Conservation (phyloP, 768 basidiomycete species). For the Boletus fagicola region DNA sequence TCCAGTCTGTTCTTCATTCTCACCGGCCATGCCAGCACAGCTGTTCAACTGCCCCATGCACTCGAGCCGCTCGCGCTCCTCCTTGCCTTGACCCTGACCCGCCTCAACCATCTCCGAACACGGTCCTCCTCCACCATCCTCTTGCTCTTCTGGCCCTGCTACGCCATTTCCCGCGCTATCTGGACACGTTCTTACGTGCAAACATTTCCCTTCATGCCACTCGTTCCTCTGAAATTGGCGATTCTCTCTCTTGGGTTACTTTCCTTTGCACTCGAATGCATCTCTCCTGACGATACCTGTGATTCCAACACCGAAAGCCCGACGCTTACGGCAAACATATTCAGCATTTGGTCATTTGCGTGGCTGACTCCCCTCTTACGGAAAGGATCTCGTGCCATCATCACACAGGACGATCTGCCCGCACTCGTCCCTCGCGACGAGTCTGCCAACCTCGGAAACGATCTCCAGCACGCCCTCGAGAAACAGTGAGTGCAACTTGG, state of each 20-base stretch:
- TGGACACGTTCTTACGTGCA: slow-evolving; percentile 60
- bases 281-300: slow-evolving; percentile 57
- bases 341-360: slow-evolving; percentile 76
- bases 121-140: slow-evolving; percentile 68
- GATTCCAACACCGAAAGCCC: slow-evolving; percentile 60
- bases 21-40: slow-evolving; percentile 32
- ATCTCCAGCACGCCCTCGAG: slow-evolving; percentile 59
- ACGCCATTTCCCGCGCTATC: slow-evolving; percentile 46
- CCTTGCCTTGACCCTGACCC: slow-evolving; percentile 50
- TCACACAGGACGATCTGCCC: slow-evolving; percentile 87
- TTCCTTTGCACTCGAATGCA: slow-evolving; percentile 63
- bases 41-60: slow-evolving; percentile 50
- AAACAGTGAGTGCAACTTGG: slow-evolving; percentile 51
- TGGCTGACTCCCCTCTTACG: slow-evolving; percentile 85
- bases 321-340: slow-evolving; percentile 73
- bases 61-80: slow-evolving; percentile 58
- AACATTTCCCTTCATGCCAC: slow-evolving; percentile 31
- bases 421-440: slow-evolving; percentile 66
- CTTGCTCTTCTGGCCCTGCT: slow-evolving; percentile 81
- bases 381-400: slow-evolving; percentile 60
- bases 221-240: slow-evolving; percentile 46
- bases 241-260: slow-evolving; percentile 46
- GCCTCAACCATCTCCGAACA: slow-evolving; percentile 67
- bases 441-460: slow-evolving; percentile 61
- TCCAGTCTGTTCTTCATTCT: slow-evolving; percentile 41